Conservation (phyloP, 495 filamentous ascomycete species). For the Neurospora sublineolata region DNA sequence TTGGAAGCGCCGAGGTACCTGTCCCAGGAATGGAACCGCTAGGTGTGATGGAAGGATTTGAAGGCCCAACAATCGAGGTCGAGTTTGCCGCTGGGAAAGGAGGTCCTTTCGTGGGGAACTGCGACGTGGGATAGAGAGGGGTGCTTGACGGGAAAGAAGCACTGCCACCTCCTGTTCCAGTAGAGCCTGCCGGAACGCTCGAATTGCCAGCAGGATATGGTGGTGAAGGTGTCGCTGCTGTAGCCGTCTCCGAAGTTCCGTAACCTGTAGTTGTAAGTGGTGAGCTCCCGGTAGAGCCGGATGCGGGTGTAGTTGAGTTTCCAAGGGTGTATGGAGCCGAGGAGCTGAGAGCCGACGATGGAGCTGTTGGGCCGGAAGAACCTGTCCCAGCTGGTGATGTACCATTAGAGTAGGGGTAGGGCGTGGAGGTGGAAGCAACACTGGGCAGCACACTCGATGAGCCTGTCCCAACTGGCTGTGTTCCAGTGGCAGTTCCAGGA, state of each 20-base stretch:
- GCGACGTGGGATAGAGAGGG: background rate
- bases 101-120: background rate
- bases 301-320: conserved; percentile 2
- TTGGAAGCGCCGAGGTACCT: background rate
- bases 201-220: conserved; percentile 1
- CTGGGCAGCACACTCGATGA: background rate
- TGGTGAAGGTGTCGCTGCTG: background rate
- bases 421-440: background rate
- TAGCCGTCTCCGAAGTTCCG: background rate
- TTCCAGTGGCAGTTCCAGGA: background rate
- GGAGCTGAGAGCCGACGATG: background rate
- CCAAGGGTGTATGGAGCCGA: conserved; percentile 1
- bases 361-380: background rate
- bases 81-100: conserved; percentile 7
- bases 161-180: background rate
- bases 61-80: background rate
- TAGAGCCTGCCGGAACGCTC: background rate
- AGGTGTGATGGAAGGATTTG: background rate
- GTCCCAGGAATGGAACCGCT: background rate
- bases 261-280: background rate
- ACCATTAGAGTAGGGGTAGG: background rate
- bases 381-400: background rate
- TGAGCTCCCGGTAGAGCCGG: background rate
- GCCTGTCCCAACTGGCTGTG: background rate
- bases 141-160: background rate